phyloP scores from a whole-genome alignment of 2,329 filamentous ascomycete genomes.

The Fusarium sp. region DNA sequence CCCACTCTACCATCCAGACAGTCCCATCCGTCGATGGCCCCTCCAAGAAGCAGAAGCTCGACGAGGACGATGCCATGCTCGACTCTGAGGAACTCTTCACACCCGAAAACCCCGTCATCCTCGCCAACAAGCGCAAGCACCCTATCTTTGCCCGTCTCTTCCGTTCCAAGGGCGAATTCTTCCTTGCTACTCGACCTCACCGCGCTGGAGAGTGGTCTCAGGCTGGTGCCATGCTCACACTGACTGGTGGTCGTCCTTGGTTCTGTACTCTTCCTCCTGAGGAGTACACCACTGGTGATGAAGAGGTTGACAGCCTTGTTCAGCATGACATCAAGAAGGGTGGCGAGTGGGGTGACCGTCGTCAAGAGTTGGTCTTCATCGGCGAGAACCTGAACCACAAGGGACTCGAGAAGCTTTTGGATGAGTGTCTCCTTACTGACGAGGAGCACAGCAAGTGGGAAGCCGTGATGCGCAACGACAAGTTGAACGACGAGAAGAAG shows the following conservation, averaged over 20 bases:
- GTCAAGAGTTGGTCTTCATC: slow-evolving; percentile 81
- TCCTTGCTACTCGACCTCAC: slow-evolving; percentile 68
- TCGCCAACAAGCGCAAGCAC: slow-evolving; percentile 67
- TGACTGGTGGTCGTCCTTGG: slow-evolving; percentile 66
- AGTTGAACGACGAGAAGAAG: slow-evolving; percentile 52
- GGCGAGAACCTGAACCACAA: slow-evolving; percentile 70
- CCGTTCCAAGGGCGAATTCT: slow-evolving; percentile 72
- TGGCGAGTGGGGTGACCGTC: slow-evolving; percentile 75
- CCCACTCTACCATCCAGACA: slow-evolving; percentile 38
- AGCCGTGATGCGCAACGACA: slow-evolving; percentile 60
- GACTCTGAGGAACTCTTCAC: slow-evolving; percentile 46
- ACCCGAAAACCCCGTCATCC: slow-evolving; percentile 57
- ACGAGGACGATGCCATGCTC: slow-evolving; percentile 31
- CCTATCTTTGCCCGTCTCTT: slow-evolving; percentile 66
- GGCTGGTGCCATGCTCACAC: slow-evolving; percentile 72
- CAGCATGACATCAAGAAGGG: slow-evolving; percentile 63
- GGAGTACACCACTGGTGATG: slow-evolving; percentile 61
- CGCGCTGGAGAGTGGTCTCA: slow-evolving; percentile 71
- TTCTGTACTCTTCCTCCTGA: slow-evolving; percentile 69
- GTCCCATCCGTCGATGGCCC: slow-evolving; percentile 31
- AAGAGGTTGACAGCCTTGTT: slow-evolving; percentile 60
- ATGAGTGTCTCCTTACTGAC: slow-evolving; percentile 72
- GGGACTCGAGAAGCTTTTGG: slow-evolving; percentile 64
- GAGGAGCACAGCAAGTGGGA: slow-evolving; percentile 67
- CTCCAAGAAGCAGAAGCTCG: slow-evolving; percentile 25